Evolutionary conservation across 78 protist species (phyloP), one percentile per base, ranked within the genome.

Genomic region (Thecamonas trahens): DNA sequence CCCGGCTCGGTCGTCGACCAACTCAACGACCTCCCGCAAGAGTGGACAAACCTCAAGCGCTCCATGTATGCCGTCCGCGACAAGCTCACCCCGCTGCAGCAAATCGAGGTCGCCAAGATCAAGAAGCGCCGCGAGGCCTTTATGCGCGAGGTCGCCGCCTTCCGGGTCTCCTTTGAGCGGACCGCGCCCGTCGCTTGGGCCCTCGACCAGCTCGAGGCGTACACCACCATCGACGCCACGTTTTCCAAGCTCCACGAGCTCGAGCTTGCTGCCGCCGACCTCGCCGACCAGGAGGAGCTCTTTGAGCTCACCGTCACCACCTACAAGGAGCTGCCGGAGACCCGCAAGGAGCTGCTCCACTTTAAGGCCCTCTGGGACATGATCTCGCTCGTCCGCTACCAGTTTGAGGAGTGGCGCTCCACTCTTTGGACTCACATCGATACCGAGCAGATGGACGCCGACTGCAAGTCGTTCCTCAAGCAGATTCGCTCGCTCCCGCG

Each of bases 321-420:
- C 34, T 67, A 26, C 77, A 31, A 61, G 32, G 35, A 22, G 55
- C 29, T 85, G 22, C 8, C 6, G 7, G 65, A n/a, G 31, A 65
- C 79, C 72, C 24, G 70, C 17, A n/a, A 7, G 20, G 77, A 83
- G 58, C 32, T 63, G 3, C 0, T 0, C 32, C 22, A 63, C 37
- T 54, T 80, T 49, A 89, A 89, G 70, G 28, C 8, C n/a, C 34
- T 84, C 35, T 89, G 90, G 94, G 94, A 89, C 72, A 2, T 45
- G 57, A 49, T 55, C 20, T 50, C 39, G 24, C 67, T 75, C 39
- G 71, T 73, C 29, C 37, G 4, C n/a, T 6, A 47, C 47, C 49
- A 32, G 67, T 47, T 81, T 53, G 47, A 18, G 38, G 44, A 1
- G 22, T 87, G 92, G 92, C 47, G 49, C 45, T 29, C 14, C 40